phyloP scores from a whole-genome alignment of 441 rosid species.

The Flueggea neowawraea region DNA sequence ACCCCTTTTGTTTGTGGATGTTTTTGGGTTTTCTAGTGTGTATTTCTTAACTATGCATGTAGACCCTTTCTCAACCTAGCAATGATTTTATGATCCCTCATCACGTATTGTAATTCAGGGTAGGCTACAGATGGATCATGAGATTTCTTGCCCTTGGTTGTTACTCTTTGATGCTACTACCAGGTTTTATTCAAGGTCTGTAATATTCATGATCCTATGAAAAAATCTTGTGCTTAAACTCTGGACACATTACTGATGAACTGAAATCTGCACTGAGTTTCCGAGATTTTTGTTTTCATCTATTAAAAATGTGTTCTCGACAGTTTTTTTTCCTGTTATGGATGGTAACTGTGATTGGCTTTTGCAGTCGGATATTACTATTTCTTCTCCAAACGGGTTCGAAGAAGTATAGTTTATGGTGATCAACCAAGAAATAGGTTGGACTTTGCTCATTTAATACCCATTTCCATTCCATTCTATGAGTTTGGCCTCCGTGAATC shows the following conservation, averaged over 20 bases:
- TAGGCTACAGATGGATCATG: constrained; percentile 92
- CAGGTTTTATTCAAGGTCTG: constrained; percentile 97
- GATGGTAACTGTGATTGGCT: constrained; percentile 14
- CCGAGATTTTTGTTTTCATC: constrained; percentile 3
- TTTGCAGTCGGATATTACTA: constrained; percentile 91
- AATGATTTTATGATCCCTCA: constrained; percentile 24
- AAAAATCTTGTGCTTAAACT: not conserved
- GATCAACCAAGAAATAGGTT: constrained; percentile 96
- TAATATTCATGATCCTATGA: not conserved
- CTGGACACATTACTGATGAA: not conserved
- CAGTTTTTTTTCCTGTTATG: not conserved
- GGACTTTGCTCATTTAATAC: constrained; percentile 6
- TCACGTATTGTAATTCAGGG: constrained; percentile 65
- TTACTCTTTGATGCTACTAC: constrained; percentile 75
- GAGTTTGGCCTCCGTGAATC: constrained; percentile 1
- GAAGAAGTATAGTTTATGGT: constrained; percentile 81
- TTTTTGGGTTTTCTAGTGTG: constrained; percentile 1
- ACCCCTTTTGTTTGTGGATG: not conserved
- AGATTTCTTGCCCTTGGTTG: constrained; percentile 94
- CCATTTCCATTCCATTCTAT: not conserved
- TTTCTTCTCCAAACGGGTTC: constrained; percentile 74
- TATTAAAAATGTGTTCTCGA: not conserved
- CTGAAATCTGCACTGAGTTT: constrained; percentile 2
- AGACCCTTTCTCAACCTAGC: constrained; percentile 1
- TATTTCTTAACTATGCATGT: constrained; percentile 4